phyloP scores from a whole-genome alignment of 805 yeast species.

The Saturnispora hagleri region DNA sequence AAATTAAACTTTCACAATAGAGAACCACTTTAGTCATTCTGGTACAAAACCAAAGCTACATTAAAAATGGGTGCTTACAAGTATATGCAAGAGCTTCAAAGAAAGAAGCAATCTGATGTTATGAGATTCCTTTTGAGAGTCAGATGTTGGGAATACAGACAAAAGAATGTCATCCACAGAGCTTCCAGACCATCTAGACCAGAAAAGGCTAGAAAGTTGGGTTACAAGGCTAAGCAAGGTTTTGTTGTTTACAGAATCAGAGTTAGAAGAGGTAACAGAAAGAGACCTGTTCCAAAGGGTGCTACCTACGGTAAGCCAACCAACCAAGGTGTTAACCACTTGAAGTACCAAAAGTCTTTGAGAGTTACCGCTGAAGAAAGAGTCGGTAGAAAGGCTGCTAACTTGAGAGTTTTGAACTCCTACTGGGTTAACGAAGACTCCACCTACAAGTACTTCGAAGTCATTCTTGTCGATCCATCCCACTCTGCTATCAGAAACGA shows the following conservation, averaged over 20 bases:
- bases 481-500: constrained; percentile 99
- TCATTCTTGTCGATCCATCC: constrained; percentile 92
- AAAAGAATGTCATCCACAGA: constrained; percentile 96
- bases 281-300: constrained; percentile 99
- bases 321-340: constrained; percentile 99
- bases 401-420: constrained; percentile 98
- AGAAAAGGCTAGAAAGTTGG: constrained; percentile 99
- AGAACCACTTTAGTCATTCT: neutral
- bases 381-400: constrained; percentile 97
- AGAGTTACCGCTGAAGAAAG: constrained; percentile 99
- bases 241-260: constrained; percentile 97
- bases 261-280: constrained; percentile 99
- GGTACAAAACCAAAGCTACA: constrained; percentile 1
- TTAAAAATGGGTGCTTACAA: constrained; percentile 97
- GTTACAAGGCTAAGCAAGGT: constrained; percentile 99
- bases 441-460: constrained; percentile 98
- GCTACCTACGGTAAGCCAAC: constrained; percentile 99
- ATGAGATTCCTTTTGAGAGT: constrained; percentile 97
- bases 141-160: constrained; percentile 99
- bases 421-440: constrained; percentile 99
- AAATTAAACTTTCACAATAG: neutral
- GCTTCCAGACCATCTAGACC: constrained; percentile 98
- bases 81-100: constrained; percentile 97
- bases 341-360: constrained; percentile 97
- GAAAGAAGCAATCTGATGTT: constrained; percentile 99